Conservation (phyloP, 1,284 basidiomycete species). For the Mycena sp. region DNA sequence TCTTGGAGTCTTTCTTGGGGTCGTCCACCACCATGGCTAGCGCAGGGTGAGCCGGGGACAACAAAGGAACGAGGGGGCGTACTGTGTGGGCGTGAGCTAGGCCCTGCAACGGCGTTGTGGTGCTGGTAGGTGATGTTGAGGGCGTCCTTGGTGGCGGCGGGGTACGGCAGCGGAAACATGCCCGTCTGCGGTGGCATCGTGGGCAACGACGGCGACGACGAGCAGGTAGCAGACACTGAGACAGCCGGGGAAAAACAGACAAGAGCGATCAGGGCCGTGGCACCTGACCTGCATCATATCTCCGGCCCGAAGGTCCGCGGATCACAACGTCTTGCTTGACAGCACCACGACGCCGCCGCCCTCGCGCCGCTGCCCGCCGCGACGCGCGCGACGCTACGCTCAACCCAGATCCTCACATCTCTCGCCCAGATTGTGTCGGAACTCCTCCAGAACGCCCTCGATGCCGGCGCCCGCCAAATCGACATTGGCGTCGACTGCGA, state of each 20-base stretch:
- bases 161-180: conserved; percentile 31
- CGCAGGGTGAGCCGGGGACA: neutral
- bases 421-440: conserved; percentile 83
- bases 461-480: conserved; percentile 69
- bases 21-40: conserved; percentile 44
- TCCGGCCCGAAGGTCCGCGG: too few species aligned
- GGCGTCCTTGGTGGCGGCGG: conserved; percentile 7
- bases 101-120: conserved; percentile 39
- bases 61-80: conserved; percentile 4
- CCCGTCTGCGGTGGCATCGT: conserved; percentile 28
- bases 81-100: conserved; percentile 47
- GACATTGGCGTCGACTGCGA: conserved; percentile 73
- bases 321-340: too few species aligned
- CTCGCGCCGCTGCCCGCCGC: conserved; percentile 56
- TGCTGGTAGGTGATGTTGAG: conserved; percentile 28
- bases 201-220: neutral
- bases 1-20: conserved; percentile 60
- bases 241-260: too few species aligned
- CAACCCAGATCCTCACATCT: conserved; percentile 84
- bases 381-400: conserved; percentile 77
- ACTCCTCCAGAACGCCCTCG: conserved; percentile 86
- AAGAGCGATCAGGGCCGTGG: too few species aligned
- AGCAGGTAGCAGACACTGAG: neutral
- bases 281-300: too few species aligned
- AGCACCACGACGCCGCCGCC: conserved; percentile 14